phyloP scores from a whole-genome alignment of 257 asterid genomes.

The Sherardia arvensis region DNA sequence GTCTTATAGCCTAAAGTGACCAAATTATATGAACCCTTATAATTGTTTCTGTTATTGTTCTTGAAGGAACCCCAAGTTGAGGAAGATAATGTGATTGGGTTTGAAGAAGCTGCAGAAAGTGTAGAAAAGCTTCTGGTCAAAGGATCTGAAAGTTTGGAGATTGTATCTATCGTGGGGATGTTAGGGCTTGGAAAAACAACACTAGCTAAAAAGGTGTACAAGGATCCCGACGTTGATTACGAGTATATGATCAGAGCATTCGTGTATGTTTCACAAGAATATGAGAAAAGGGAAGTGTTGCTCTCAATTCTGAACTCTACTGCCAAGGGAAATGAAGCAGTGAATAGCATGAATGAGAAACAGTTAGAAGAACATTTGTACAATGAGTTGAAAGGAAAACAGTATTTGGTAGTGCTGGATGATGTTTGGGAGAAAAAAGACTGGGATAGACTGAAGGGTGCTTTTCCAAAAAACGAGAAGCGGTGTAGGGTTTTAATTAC shows the following conservation, averaged over 20 bases:
- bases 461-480: background rate
- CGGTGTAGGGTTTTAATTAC: background rate
- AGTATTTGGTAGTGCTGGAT: background rate
- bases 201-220: constrained; percentile 17
- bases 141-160: background rate
- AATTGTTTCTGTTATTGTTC: no score
- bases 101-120: background rate
- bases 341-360: background rate
- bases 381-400: background rate
- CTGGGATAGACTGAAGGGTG: background rate
- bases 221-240: constrained; percentile 6
- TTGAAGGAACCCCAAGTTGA: background rate
- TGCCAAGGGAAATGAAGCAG: background rate
- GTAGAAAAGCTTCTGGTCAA: background rate
- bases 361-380: background rate
- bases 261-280: constrained; percentile 15
- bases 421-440: background rate
- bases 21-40: no score
- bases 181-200: constrained; percentile 23
- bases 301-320: constrained; percentile 4
- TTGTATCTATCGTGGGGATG: constrained; percentile 13
- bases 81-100: constrained; percentile 13
- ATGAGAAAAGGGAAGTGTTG: constrained; percentile 13
- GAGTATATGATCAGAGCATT: constrained; percentile 16
- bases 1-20: no score